These are phyloP conservation scores for Aspergillus egyptiacus DNA, from an alignment of 495 filamentous ascomycete species.

Conservation along the genomic window DNA sequence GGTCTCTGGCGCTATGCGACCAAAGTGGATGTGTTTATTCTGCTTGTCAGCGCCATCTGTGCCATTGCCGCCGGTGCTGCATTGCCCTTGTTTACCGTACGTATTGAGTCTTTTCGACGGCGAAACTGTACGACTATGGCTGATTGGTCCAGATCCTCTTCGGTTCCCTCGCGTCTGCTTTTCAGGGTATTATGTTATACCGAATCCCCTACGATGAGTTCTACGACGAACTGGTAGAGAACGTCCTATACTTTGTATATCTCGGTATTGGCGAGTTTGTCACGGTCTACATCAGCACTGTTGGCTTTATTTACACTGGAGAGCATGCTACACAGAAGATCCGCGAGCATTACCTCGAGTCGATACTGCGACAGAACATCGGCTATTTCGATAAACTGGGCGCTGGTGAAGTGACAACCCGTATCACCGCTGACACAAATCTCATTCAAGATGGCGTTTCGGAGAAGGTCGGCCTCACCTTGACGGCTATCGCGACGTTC, in stretches of 20 bases:
- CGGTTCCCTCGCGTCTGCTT: conserved; percentile 66
- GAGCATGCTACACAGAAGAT: conserved; percentile 85
- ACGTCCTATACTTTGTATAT: conserved; percentile 86
- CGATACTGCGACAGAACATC: conserved; percentile 85
- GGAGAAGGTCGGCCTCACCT: conserved; percentile 73
- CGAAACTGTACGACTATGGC: neutral
- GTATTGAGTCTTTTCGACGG: conserved; percentile 5
- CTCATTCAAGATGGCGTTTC: conserved; percentile 84
- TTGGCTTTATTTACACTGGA: conserved; percentile 90
- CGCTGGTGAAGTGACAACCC: conserved; percentile 86
- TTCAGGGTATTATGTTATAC: conserved; percentile 56
- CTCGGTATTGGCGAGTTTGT: conserved; percentile 82
- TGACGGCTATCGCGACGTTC: conserved; percentile 72
- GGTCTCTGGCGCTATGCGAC: conserved; percentile 78
- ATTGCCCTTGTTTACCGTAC: conserved; percentile 80
- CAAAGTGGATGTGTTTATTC: conserved; percentile 65
- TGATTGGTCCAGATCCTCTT: conserved; percentile 51
- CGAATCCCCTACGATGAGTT: conserved; percentile 48
- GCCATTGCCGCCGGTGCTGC: conserved; percentile 76
- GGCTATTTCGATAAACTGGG: conserved; percentile 89
- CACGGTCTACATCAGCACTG: conserved; percentile 72
- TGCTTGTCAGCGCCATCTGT: conserved; percentile 56
- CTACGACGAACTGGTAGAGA: conserved; percentile 50
- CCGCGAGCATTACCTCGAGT: conserved; percentile 73
- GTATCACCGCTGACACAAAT: conserved; percentile 88